Evolutionary conservation across 306 rosid species (phyloP).

Genomic region (Trifolium repens): DNA sequence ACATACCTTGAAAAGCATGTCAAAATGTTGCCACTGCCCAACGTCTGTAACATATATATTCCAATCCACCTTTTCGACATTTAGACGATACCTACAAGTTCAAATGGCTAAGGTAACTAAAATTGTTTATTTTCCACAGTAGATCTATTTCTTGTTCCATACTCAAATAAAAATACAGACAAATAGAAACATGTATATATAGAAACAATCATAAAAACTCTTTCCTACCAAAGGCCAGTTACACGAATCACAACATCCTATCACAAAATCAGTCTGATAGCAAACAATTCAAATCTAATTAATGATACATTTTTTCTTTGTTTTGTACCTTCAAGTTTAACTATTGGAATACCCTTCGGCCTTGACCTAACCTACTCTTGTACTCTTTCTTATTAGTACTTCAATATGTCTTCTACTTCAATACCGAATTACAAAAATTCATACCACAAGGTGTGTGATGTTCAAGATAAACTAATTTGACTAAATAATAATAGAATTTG

Average conservation of each 20-base stretch:
- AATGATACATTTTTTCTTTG: background rate
- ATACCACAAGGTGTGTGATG: background rate
- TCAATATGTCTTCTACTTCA: background rate
- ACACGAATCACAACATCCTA: background rate
- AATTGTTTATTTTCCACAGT: no score
- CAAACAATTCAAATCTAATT: background rate
- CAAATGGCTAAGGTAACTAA: no score
- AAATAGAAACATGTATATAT: no score
- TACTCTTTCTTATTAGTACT: background rate
- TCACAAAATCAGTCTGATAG: background rate
- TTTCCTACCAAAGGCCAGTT: background rate
- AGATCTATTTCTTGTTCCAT: no score
- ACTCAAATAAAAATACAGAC: no score
- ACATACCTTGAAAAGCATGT: no score
- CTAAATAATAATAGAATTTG: constrained; percentile 18
- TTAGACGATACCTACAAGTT: no score
- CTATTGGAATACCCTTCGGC: background rate
- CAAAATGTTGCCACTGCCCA: no score
- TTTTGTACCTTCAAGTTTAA: background rate
- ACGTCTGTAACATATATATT: no score
- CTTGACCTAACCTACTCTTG: constrained; percentile 1
- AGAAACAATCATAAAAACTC: no score
- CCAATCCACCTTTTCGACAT: no score
- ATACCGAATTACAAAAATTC: background rate
- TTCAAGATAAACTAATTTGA: constrained; percentile 13